Conservation (phyloP, 352 stramenopile species). For the Aphanomyces cochlioides region DNA sequence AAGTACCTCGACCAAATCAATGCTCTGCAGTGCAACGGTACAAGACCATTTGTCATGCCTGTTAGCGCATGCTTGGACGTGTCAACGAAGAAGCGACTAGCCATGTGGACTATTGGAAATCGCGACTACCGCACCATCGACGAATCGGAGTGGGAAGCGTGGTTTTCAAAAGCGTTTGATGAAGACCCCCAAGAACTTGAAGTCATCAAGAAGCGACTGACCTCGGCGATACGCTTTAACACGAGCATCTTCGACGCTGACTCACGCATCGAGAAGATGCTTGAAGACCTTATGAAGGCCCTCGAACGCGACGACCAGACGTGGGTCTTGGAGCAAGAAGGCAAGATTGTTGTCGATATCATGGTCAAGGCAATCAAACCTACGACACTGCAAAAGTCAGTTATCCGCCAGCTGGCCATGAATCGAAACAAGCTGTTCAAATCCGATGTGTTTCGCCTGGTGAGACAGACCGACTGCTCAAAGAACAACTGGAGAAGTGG, state of each 20-base stretch:
- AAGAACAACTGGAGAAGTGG: no score
- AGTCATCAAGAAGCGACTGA: neutral
- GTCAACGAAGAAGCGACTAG: neutral
- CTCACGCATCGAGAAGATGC: neutral
- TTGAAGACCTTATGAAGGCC: no score
- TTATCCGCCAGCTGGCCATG: neutral
- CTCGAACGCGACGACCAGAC: no score
- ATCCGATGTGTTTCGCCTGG: neutral
- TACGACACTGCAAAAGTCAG: no score
- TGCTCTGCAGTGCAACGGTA: neutral
- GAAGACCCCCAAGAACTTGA: neutral
- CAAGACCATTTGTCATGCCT: neutral
- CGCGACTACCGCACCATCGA: neutral
- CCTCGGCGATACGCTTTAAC: no score
- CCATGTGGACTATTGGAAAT: neutral
- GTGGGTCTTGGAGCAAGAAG: no score
- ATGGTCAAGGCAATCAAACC: no score
- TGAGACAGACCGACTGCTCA: no score
- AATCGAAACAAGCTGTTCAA: neutral
- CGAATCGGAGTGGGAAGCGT: neutral
- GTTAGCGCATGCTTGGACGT: conserved; percentile 1
- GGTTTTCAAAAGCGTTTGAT: neutral
- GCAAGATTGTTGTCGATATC: no score
- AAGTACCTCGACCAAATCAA: conserved; percentile 2
- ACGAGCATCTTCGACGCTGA: neutral